Conservation (phyloP, 495 filamentous ascomycete genomes). For the Xylaria longipes region DNA sequence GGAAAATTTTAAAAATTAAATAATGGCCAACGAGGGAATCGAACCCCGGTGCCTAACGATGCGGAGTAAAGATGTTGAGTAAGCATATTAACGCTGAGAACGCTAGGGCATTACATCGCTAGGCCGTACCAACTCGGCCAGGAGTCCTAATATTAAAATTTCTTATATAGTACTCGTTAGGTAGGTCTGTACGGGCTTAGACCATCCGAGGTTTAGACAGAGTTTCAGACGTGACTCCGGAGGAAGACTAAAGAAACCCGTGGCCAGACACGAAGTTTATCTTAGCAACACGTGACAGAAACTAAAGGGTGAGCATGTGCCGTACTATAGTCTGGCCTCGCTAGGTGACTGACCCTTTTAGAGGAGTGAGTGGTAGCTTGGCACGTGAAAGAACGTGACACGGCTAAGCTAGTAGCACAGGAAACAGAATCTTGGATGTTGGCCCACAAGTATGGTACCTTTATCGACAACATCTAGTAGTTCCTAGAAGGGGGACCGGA, state of each 20-base stretch:
- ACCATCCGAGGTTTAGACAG: background rate
- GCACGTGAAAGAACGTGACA: background rate
- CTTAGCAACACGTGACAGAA: background rate
- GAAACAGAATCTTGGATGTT: background rate
- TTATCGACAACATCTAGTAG: too few relatives aligned
- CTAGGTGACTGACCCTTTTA: background rate
- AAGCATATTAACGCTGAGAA: background rate
- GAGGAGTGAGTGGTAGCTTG: background rate
- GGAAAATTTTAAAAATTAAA: too few relatives aligned
- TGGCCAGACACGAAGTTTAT: background rate
- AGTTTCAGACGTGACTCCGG: background rate
- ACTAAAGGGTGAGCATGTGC: background rate
- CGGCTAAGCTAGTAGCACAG: background rate
- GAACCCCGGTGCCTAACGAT: slow-evolving; percentile 8
- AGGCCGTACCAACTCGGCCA: background rate
- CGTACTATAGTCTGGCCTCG: background rate
- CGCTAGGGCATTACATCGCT: background rate
- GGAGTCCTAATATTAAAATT: background rate
- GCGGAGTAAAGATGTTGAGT: background rate
- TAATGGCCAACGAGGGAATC: slow-evolving; percentile 4
- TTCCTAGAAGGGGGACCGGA: too few relatives aligned
- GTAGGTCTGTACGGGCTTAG: background rate
- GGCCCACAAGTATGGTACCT: too few relatives aligned
- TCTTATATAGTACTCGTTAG: background rate
- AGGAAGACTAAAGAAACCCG: background rate